These are phyloP conservation scores for Leucosporidium yakuticum DNA, from an alignment of 768 basidiomycete genomes.

Conservation along the genomic window DNA sequence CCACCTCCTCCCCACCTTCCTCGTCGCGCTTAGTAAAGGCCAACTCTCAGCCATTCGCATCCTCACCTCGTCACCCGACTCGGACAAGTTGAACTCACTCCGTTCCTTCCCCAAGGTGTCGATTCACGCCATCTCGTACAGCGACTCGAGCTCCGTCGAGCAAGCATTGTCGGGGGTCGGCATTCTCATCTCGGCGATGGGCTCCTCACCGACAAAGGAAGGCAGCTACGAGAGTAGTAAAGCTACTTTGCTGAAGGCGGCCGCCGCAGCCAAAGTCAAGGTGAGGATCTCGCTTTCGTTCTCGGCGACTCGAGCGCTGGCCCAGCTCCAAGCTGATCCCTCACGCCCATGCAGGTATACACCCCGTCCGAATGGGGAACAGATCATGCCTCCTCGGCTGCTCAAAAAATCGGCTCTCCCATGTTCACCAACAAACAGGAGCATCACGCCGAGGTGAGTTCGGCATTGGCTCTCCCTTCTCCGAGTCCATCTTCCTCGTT, in stretches of 20 bases:
- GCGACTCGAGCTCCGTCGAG: not conserved
- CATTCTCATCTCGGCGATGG: slow-evolving; percentile 13
- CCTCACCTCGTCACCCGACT: slow-evolving; percentile 10
- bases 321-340: not conserved
- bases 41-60: not conserved
- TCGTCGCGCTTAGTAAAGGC: not conserved
- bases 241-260: not conserved
- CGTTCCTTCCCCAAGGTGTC: not conserved
- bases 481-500: no score
- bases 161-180: not conserved
- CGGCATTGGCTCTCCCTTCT: no score
- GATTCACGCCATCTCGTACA: not conserved
- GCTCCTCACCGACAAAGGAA: not conserved
- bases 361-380: slow-evolving; percentile 9
- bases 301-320: not conserved
- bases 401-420: not conserved
- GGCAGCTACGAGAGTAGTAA: slow-evolving; percentile 10
- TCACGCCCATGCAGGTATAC: slow-evolving; percentile 1
- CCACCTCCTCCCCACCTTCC: slow-evolving; percentile 3
- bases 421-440: slow-evolving; percentile 10
- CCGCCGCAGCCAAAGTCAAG: not conserved
- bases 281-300: not conserved
- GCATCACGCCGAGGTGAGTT: not conserved
- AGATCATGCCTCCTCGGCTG: not conserved
- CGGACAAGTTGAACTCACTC: not conserved